A percentile compares a stretch with the other conserved stretches of the same genome.
These are phyloP conservation scores for Fusarium nisikadoi DNA, from an alignment of 2,329 filamentous ascomycete species.

Conservation along the genomic window DNA sequence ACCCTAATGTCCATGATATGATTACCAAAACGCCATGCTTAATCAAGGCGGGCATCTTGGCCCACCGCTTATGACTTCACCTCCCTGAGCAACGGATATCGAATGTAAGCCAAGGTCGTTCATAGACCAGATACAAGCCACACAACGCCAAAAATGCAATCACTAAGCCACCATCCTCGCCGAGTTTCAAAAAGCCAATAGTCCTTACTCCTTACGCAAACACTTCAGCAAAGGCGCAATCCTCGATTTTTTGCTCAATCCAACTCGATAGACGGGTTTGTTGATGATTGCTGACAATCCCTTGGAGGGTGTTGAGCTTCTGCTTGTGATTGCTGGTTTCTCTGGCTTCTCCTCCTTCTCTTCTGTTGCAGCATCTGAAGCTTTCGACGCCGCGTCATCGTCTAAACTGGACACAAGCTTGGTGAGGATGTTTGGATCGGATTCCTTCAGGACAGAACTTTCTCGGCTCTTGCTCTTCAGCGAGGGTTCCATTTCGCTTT, in stretches of 20 bases:
- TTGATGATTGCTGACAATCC: slow-evolving; percentile 36
- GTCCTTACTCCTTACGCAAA: slow-evolving; percentile 62
- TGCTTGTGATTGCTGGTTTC: not conserved
- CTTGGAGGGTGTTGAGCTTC: slow-evolving; percentile 20
- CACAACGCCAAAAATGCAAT: not conserved
- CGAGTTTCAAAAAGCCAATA: not conserved
- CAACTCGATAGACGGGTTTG: slow-evolving; percentile 61
- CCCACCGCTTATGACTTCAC: not conserved
- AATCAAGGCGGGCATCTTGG: not conserved
- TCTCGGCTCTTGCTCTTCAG: slow-evolving; percentile 1
- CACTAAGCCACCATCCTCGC: not conserved
- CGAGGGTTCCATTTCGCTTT: not conserved
- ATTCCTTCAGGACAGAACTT: slow-evolving; percentile 20
- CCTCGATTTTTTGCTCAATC: slow-evolving; percentile 60
- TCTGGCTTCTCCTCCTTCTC: slow-evolving; percentile 15
- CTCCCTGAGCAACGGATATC: not conserved
- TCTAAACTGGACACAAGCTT: not conserved
- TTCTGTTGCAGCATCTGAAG: not conserved
- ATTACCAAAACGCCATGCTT: slow-evolving; percentile 23
- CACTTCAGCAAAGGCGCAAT: slow-evolving; percentile 64
- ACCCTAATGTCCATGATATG: not conserved
- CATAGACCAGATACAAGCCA: not conserved
- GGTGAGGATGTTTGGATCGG: not conserved
- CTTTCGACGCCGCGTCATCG: slow-evolving; percentile 1
- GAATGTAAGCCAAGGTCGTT: not conserved